Base-by-base conservation (phyloP, 2,329 filamentous ascomycete genomes). In the Lachnellula hyalina region DNA sequence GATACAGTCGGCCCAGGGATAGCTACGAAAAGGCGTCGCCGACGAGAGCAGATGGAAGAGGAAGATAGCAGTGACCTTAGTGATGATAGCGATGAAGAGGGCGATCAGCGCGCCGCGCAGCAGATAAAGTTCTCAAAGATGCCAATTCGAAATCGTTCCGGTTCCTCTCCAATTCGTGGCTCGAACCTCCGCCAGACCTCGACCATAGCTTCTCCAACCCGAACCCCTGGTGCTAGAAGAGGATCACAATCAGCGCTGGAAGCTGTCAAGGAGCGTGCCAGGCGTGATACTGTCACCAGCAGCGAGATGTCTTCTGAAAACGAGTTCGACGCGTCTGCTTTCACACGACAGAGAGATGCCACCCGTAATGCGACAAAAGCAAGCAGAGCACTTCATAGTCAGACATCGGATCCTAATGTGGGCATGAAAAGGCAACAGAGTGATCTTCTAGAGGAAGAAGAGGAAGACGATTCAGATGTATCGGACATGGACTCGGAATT, bases 81-180 rank as follows among this genome's bases (percentile, higher is more conserved):
- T 68, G 89, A 94, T 65, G 88, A 93, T 63, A 93, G 88, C 64
- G 89, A 94, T 49, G 87, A 92, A 23, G 87, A 91, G 51, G 77
- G 81, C 1, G 86, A 90, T 54, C 80, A 84, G 58, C 72, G 87
- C 52, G 87, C 89, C 45, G 87, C 87, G 2, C 90, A 95, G 68
- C 90, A 95, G 70, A 96, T 97, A 70, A 92, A 93, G 68, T 99
- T 99, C 72, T 85, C 88, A 48, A 97, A 97, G 73, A 93, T 96
- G 89, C 93, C 94, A 1, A 81, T 96, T 44, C 83, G 92, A 32
- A 85, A 84, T 62, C 85, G 93, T 53, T 89, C 92, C 25, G 93
- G 90, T 11, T 96, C 92, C 0, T 96, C 93, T 47, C 93, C 93
- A 3, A 85, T 89, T 38, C 85, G 90, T 61, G 82, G 80, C 14